Percentiles rank a stretch among this genome's conserved stretches.
phyloP scores from a whole-genome alignment of 805 yeast species.

The Lipomyces chichibuensis region DNA sequence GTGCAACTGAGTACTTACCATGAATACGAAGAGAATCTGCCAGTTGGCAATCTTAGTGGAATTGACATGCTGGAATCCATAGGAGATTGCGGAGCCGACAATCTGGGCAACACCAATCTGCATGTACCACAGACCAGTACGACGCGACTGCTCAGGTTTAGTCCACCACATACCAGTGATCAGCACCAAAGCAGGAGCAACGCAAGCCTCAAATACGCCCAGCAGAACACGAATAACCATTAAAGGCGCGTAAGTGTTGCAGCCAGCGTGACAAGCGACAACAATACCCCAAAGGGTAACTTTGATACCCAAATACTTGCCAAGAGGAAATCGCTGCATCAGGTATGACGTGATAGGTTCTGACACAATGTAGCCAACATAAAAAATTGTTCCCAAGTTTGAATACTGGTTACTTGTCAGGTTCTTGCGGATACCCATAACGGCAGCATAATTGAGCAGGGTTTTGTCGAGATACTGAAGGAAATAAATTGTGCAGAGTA shows the following conservation, averaged over 20 bases:
- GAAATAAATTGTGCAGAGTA: constrained; percentile 58
- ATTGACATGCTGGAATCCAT: constrained; percentile 54
- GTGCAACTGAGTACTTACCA: constrained; percentile 4
- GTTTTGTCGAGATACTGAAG: constrained; percentile 58
- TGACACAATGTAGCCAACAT: constrained; percentile 52
- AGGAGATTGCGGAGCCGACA: constrained; percentile 58
- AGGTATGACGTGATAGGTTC: constrained; percentile 50
- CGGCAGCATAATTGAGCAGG: constrained; percentile 63
- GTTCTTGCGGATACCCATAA: constrained; percentile 56
- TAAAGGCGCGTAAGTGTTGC: constrained; percentile 50
- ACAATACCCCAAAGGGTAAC: constrained; percentile 55
- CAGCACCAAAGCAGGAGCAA: constrained; percentile 58
- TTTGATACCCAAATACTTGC: constrained; percentile 32
- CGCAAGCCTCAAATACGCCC: constrained; percentile 57
- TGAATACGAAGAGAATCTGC: constrained; percentile 55
- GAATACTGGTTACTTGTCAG: constrained; percentile 47
- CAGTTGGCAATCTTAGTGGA: constrained; percentile 48
- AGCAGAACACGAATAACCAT: constrained; percentile 53
- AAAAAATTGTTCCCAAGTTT: constrained; percentile 52
- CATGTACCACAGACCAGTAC: constrained; percentile 49
- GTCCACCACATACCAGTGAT: constrained; percentile 65
- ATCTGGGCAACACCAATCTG: constrained; percentile 54
- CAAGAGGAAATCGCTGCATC: constrained; percentile 52
- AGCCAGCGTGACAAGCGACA: constrained; percentile 52
- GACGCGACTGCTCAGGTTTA: constrained; percentile 49